Conservation (phyloP, 2,329 filamentous ascomycete species). For the Ophiostoma triangulosporum region DNA sequence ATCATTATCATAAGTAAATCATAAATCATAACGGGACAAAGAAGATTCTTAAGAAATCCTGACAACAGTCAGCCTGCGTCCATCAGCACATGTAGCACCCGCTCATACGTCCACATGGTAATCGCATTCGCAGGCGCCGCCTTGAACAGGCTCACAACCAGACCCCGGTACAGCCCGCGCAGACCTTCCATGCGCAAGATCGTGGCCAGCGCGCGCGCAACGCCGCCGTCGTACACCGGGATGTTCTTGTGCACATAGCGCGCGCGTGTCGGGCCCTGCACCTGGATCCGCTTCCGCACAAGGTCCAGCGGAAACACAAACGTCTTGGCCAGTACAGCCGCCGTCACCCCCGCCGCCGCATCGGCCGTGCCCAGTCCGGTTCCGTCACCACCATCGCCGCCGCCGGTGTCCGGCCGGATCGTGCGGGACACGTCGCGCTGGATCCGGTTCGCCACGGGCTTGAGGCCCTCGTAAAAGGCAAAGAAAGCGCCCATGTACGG, state of each 20-base stretch:
- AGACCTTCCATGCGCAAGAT: constrained; percentile 64
- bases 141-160: constrained; percentile 83
- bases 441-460: background rate
- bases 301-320: constrained; percentile 86
- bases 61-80: background rate
- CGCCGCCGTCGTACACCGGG: constrained; percentile 60
- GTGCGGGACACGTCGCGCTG: background rate
- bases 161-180: constrained; percentile 71
- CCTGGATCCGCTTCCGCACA: constrained; percentile 83
- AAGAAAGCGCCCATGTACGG: constrained; percentile 98
- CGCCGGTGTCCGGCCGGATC: constrained; percentile 14
- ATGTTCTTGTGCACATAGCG: constrained; percentile 79
- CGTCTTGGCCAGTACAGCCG: constrained; percentile 74
- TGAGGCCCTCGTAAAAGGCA: constrained; percentile 65
- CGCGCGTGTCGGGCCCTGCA: constrained; percentile 75
- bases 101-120: constrained; percentile 91
- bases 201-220: constrained; percentile 48
- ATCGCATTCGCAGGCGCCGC: constrained; percentile 85
- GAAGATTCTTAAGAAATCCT: too few relatives aligned
- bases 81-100: constrained; percentile 46
- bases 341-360: constrained; percentile 66
- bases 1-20: too few relatives aligned
- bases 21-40: too few relatives aligned
- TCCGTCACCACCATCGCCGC: constrained; percentile 16
- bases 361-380: constrained; percentile 51